Evolutionary conservation across 192 early-diverging fungal genomes (phyloP).

Genomic region (Paraglomus occultum): DNA sequence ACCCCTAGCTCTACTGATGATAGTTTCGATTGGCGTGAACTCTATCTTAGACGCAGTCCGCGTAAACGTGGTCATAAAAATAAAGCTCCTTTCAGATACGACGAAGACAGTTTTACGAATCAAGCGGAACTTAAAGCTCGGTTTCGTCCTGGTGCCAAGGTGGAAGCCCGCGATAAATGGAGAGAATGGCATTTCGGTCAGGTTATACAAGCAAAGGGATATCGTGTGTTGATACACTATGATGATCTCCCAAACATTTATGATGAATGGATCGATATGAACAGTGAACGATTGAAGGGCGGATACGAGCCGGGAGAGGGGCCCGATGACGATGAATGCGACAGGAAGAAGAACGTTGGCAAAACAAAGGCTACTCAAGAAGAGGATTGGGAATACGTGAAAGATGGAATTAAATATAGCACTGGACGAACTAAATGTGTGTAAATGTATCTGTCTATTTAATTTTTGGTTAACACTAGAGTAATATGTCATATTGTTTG

Average conservation of each 20-base stretch:
- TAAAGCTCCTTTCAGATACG: background rate
- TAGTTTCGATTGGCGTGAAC: conserved; percentile 21
- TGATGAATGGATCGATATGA: conserved; percentile 72
- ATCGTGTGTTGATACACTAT: conserved; percentile 60
- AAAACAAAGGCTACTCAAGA: background rate
- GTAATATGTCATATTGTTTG: background rate
- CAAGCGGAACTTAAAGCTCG: conserved; percentile 29
- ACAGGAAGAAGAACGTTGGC: background rate
- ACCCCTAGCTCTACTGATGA: too few relatives aligned
- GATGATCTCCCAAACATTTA: conserved; percentile 47
- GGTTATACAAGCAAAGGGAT: conserved; percentile 58
- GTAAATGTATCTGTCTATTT: too few relatives aligned
- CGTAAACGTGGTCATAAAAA: conserved; percentile 20
- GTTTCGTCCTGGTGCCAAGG: conserved; percentile 36
- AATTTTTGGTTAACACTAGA: background rate
- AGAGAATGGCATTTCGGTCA: conserved; percentile 57
- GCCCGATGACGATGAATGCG: background rate
- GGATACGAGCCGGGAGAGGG: conserved; percentile 28
- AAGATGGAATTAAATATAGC: background rate
- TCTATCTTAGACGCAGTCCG: conserved; percentile 18
- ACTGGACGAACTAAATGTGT: too few relatives aligned
- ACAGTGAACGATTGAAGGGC: conserved; percentile 51
- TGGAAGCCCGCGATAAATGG: conserved; percentile 58
- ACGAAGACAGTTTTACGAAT: conserved; percentile 1
- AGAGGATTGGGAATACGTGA: background rate